These are phyloP conservation scores for Penicillium paneum DNA, from an alignment of 2,329 filamentous ascomycete species.

Conservation along the genomic window DNA sequence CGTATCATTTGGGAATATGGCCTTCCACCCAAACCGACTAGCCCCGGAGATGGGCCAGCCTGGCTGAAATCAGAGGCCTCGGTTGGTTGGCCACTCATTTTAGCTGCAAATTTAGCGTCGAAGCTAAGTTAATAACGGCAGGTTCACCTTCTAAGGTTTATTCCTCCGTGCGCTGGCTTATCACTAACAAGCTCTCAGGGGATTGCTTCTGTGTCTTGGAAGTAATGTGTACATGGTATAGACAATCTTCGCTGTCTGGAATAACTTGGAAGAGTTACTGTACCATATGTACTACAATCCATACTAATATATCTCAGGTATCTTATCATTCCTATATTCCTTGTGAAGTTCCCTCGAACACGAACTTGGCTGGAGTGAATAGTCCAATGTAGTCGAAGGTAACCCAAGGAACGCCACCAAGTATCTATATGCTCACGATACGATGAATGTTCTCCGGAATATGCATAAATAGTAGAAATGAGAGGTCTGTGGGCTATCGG, in stretches of 20 bases:
- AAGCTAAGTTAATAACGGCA: neutral
- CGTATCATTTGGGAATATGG: neutral
- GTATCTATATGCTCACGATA: neutral
- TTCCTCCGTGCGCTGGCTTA: conserved; percentile 10
- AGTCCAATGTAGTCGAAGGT: neutral
- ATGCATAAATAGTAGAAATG: neutral
- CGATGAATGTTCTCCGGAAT: neutral
- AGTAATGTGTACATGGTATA: too few relatives aligned
- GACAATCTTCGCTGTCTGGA: neutral
- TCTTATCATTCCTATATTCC: too few relatives aligned
- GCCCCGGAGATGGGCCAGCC: neutral
- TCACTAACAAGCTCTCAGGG: conserved; percentile 13
- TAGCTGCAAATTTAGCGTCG: neutral
- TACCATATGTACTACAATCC: too few relatives aligned
- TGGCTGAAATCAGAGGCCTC: neutral
- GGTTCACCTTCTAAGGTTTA: neutral
- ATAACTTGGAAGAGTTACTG: neutral
- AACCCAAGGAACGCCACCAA: conserved; percentile 14
- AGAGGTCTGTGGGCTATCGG: neutral
- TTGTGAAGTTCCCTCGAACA: neutral
- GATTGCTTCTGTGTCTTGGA: conserved; percentile 2
- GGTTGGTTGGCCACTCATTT: neutral
- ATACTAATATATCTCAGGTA: neutral
- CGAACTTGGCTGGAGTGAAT: neutral
- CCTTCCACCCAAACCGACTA: neutral